Percentiles rank a stretch among this genome's conserved stretches.
phyloP scores from a whole-genome alignment of 352 stramenopile genomes.

The Pythium angustatum region DNA sequence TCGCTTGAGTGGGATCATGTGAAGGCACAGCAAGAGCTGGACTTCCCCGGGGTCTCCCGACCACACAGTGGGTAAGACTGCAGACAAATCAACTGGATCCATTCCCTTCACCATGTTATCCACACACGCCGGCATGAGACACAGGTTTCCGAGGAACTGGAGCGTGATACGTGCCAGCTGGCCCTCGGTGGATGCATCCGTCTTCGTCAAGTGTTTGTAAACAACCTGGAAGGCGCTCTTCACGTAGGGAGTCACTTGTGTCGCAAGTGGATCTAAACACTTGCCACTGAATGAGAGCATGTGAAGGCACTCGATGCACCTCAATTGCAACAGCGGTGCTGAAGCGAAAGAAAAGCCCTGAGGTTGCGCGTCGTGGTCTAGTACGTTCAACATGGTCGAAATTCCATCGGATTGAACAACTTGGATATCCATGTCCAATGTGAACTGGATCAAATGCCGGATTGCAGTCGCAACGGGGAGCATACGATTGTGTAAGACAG shows the following conservation, averaged over 20 bases:
- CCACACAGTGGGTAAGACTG: constrained; percentile 75
- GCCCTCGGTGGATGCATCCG: constrained; percentile 77
- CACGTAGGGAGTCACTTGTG: constrained; percentile 78
- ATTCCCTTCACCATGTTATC: constrained; percentile 89
- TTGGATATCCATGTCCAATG: constrained; percentile 81
- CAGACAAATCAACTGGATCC: constrained; percentile 71
- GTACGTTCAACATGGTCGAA: constrained; percentile 65
- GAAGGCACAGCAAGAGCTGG: constrained; percentile 79
- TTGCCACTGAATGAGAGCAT: constrained; percentile 88
- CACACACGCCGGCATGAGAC: constrained; percentile 82
- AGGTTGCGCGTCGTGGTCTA: constrained; percentile 82
- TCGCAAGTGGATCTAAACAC: constrained; percentile 74
- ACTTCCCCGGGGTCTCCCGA: constrained; percentile 79
- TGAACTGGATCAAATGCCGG: constrained; percentile 80
- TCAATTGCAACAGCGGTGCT: constrained; percentile 72
- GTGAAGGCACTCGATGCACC: constrained; percentile 86
- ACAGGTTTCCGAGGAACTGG: constrained; percentile 84
- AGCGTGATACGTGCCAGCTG: constrained; percentile 79
- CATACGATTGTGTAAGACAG: constrained; percentile 68
- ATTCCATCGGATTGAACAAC: constrained; percentile 77
- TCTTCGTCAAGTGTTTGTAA: constrained; percentile 80
- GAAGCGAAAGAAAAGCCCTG: constrained; percentile 78
- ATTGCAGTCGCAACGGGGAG: constrained; percentile 80
- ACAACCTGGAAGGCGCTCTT: constrained; percentile 85
- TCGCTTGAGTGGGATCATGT: constrained; percentile 88